These are phyloP conservation scores for Echites panduratus DNA, from an alignment of 257 asterid species.

Conservation along the genomic window DNA sequence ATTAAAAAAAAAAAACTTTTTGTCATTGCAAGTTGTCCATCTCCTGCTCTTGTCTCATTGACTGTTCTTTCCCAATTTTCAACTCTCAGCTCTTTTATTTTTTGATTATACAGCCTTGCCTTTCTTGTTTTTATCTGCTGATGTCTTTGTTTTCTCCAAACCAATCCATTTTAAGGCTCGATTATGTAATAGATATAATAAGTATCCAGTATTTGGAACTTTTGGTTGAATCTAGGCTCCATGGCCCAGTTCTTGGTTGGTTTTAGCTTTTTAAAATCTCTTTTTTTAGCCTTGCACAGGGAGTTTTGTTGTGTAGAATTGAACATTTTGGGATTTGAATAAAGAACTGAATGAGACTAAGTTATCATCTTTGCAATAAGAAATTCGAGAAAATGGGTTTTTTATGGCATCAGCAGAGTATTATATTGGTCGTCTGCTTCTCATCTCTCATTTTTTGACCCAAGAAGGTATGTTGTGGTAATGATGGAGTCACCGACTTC, in stretches of 20 bases:
- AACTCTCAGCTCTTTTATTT: neutral
- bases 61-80: constrained; percentile 2
- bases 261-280: neutral
- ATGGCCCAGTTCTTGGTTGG: constrained; percentile 6
- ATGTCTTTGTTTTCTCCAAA: neutral
- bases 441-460: neutral
- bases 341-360: too few relatives aligned
- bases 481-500: constrained; percentile 10
- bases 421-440: neutral
- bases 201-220: neutral
- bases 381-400: too few relatives aligned
- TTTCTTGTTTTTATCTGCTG: neutral
- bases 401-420: neutral
- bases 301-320: neutral
- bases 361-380: too few relatives aligned
- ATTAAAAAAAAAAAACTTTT: neutral
- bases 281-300: too few relatives aligned
- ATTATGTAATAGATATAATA: neutral
- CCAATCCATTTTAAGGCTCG: neutral
- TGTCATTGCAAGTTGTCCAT: neutral
- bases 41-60: constrained; percentile 13
- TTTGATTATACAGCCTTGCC: neutral
- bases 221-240: neutral
- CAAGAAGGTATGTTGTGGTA: neutral
- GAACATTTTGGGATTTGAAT: neutral